Evolutionary conservation across 768 basidiomycete species (phyloP).

Genomic region (Lyophyllum atratum): DNA sequence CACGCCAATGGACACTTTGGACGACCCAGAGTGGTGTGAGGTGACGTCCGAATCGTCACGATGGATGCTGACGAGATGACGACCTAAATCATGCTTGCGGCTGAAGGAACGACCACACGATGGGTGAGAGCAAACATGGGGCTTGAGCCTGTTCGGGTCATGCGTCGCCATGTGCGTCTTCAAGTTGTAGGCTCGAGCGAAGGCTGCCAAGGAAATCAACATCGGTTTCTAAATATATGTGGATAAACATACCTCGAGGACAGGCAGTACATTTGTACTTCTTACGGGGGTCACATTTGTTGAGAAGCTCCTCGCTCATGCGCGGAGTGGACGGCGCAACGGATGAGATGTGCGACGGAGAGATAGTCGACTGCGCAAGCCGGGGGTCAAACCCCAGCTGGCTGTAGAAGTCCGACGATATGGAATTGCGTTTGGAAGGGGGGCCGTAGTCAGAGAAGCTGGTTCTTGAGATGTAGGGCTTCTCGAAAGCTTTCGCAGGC

Average conservation of each 20-base stretch:
- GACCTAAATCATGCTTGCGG: conserved; percentile 90
- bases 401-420: conserved; percentile 49
- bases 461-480: conserved; percentile 42
- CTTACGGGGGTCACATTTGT: conserved; percentile 67
- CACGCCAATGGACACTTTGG: conserved; percentile 65
- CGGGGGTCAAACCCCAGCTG: conserved; percentile 50
- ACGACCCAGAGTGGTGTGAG: conserved; percentile 37
- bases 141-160: conserved; percentile 89
- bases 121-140: conserved; percentile 83
- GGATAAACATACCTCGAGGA: conserved; percentile 57
- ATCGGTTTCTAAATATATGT: conserved; percentile 4
- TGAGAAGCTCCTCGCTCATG: conserved; percentile 40
- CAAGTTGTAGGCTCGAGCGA: conserved; percentile 91
- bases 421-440: conserved; percentile 48
- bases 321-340: conserved; percentile 44
- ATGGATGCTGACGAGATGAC: conserved; percentile 87
- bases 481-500: conserved; percentile 36
- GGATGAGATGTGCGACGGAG: conserved; percentile 59
- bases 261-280: conserved; percentile 79
- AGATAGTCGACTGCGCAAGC: conserved; percentile 48
- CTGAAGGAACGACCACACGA: conserved; percentile 90
- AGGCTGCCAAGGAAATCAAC: conserved; percentile 49
- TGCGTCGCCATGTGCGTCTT: conserved; percentile 97
- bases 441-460: conserved; percentile 73
- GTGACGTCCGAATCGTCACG: conserved; percentile 60